Evolutionary conservation across 2,329 filamentous ascomycete genomes (phyloP), one percentile per base, ranked within the genome.

Genomic region (Penicillium sp.): DNA sequence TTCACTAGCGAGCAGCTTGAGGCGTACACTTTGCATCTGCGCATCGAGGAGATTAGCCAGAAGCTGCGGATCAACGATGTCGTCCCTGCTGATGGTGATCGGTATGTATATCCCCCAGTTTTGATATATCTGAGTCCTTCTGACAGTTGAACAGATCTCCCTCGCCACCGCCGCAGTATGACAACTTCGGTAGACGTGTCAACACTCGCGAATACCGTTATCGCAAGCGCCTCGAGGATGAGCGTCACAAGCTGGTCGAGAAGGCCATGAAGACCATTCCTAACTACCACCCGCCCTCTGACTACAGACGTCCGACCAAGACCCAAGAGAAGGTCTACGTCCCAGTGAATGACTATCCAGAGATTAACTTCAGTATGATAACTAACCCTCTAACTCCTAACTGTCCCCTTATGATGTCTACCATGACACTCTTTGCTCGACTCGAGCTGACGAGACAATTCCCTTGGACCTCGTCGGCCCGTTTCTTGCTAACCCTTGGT

Each of bases 341-440:
- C 79, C 95, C 95, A 78, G 95, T 99, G 83, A 99, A 99, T 87
- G 95, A 99, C 81, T 99, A 99, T 80, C 95, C 95, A 85, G 95
- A 99, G 81, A 98, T 99, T 89, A 99, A 99, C 90, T 99, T 99
- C 92, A 99, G 95, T 99, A 97, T 94, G 94, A 94, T 95, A 93
- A 89, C 93, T 96, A 96, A 96, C 92, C 92, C 92, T 92, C 88
- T 88, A 89, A 90, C 88, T 84, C 86, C 88, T 90, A 89, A 90
- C 79, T 75, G 77, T 80, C 76, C 71, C 67, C 75, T 72, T 69
- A 62, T 72, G 69, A 70, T 76, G 73, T 78, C 73, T 76, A 74
- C 67, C 65, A 71, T 73, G 70, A 67, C 25, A 28, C 65, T 71
- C 63, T 69, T 60, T 80, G 76, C 78, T 80, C 75, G 73, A 75